Percentiles rank a stretch among this genome's conserved stretches.
Evolutionary conservation across 768 basidiomycete genomes (phyloP).

Genomic region (Russula sp.): DNA sequence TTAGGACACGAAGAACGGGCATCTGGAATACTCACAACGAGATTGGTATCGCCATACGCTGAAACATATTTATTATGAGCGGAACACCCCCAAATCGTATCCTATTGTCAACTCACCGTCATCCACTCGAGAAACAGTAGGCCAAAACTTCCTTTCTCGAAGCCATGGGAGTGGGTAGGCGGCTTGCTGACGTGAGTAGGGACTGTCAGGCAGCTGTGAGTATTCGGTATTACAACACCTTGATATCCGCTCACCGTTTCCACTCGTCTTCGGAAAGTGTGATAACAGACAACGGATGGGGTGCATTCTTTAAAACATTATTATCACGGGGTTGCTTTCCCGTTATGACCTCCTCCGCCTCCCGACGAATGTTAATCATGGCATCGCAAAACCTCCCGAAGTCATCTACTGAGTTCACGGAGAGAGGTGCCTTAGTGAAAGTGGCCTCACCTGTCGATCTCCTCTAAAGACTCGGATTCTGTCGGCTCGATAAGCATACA

Average conservation of each 20-base stretch:
- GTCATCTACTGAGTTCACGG: not conserved
- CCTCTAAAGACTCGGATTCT: slow-evolving; percentile 90
- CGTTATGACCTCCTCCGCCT: slow-evolving; percentile 79
- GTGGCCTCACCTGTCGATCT: slow-evolving; percentile 67
- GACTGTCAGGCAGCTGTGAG: slow-evolving; percentile 39
- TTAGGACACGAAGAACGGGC: not conserved
- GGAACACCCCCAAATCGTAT: not conserved
- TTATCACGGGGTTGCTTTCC: slow-evolving; percentile 89
- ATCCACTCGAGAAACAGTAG: slow-evolving; percentile 84
- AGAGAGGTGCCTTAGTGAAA: not conserved
- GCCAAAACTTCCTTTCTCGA: slow-evolving; percentile 93
- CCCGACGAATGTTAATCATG: slow-evolving; percentile 92
- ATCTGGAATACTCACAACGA: slow-evolving; percentile 54
- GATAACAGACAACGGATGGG: slow-evolving; percentile 78
- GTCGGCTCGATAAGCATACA: slow-evolving; percentile 98
- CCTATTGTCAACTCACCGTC: slow-evolving; percentile 59
- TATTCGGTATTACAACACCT: not conserved
- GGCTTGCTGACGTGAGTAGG: slow-evolving; percentile 87
- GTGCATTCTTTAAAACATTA: slow-evolving; percentile 91
- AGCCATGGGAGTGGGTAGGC: slow-evolving; percentile 85
- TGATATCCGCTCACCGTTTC: slow-evolving; percentile 56
- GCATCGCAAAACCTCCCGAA: slow-evolving; percentile 85
- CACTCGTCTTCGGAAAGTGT: slow-evolving; percentile 71
- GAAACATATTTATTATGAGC: slow-evolving; percentile 13
- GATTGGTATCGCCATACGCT: slow-evolving; percentile 92